Conservation (phyloP, 202 grass and related monocot species). For the Panicum hallii region DNA sequence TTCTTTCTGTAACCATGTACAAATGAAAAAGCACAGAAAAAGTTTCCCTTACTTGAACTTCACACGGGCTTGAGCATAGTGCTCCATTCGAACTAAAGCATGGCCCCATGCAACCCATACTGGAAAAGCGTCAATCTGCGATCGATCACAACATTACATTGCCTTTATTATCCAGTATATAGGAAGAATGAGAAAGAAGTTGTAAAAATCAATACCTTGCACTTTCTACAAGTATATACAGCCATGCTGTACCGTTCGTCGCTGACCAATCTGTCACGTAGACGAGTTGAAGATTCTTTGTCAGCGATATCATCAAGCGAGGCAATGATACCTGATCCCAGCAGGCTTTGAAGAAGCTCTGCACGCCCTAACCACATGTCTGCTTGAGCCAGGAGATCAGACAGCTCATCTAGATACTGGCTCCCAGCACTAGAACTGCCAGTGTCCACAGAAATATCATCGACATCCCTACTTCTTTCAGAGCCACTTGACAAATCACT, state of each 20-base stretch:
- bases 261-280: slow-evolving; percentile 79
- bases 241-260: slow-evolving; percentile 96
- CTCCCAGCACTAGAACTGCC: slow-evolving; percentile 69
- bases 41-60: slow-evolving; percentile 88
- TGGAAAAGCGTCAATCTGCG: slow-evolving; percentile 87
- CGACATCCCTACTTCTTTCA: slow-evolving; percentile 74
- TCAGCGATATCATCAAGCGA: slow-evolving; percentile 91
- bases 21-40: slow-evolving; percentile 38
- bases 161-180: slow-evolving; percentile 23
- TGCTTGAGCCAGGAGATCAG: slow-evolving; percentile 72
- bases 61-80: slow-evolving; percentile 94
- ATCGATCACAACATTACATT: slow-evolving; percentile 47
- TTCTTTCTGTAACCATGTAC: slow-evolving; percentile 9
- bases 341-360: slow-evolving; percentile 94
- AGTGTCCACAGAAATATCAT: slow-evolving; percentile 68
- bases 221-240: slow-evolving; percentile 98
- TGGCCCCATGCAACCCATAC: slow-evolving; percentile 97
- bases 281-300: slow-evolving; percentile 80
- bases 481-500: slow-evolving; percentile 77
- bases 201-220: slow-evolving; percentile 74
- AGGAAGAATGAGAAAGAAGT: slow-evolving; percentile 37
- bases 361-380: slow-evolving; percentile 91
- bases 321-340: slow-evolving; percentile 92
- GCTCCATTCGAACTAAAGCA: slow-evolving; percentile 97
- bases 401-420: slow-evolving; percentile 71